A percentile compares a stretch with the other conserved stretches of the same genome.
These are phyloP conservation scores for Mycena crocata DNA, from an alignment of 768 basidiomycete species.

Conservation along the genomic window DNA sequence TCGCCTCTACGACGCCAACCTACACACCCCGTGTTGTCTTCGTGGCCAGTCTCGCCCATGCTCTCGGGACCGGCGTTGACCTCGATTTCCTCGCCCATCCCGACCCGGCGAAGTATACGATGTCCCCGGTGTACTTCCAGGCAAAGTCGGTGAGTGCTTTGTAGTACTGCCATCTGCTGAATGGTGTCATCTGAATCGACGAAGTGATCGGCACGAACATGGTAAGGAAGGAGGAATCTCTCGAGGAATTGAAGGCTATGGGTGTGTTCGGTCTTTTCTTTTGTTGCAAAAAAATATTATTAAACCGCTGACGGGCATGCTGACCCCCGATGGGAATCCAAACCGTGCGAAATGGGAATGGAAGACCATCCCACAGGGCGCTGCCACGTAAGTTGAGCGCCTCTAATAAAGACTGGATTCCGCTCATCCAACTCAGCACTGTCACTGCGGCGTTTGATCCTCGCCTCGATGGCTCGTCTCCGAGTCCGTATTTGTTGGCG, in stretches of 20 bases:
- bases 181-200: too few species aligned
- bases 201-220: constrained; percentile 18
- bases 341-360: not conserved
- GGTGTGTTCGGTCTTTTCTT: not conserved
- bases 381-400: constrained; percentile 4
- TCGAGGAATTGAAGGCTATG: constrained; percentile 1
- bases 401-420: not conserved
- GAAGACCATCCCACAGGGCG: constrained; percentile 13
- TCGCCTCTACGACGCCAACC: too few species aligned
- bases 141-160: constrained; percentile 6
- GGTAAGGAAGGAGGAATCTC: not conserved
- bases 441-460: constrained; percentile 18
- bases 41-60: not conserved
- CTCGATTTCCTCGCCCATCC: not conserved
- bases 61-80: not conserved
- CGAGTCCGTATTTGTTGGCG: not conserved
- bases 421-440: not conserved
- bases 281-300: not conserved
- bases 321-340: not conserved
- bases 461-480: not conserved
- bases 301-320: not conserved
- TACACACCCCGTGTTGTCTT: constrained; percentile 5
- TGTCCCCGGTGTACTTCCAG: not conserved
- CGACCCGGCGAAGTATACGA: not conserved
- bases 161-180: constrained; percentile 5